A percentile compares a stretch with the other conserved stretches of the same genome.
These are phyloP conservation scores for Lentinula lateritia DNA, from an alignment of 768 basidiomycete species.

Conservation along the genomic window DNA sequence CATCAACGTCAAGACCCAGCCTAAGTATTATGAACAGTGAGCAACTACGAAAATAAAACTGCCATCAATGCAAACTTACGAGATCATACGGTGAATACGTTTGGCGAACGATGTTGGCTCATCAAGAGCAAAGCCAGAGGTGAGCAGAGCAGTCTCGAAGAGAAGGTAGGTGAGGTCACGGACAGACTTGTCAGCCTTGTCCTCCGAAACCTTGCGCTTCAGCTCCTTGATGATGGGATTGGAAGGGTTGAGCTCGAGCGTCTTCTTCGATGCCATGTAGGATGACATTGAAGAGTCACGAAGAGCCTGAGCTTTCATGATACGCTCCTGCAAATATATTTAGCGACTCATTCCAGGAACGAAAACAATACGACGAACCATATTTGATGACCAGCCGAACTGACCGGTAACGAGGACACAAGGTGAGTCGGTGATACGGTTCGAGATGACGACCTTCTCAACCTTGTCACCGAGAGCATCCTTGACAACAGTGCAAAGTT, in stretches of 20 bases:
- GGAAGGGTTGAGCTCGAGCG: slow-evolving; percentile 88
- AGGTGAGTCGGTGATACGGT: slow-evolving; percentile 95
- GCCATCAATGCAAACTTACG: slow-evolving; percentile 33
- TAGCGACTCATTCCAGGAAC: background rate
- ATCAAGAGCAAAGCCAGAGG: slow-evolving; percentile 93
- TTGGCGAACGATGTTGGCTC: slow-evolving; percentile 92
- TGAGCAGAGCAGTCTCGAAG: slow-evolving; percentile 95
- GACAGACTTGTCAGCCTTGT: slow-evolving; percentile 98
- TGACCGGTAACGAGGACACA: slow-evolving; percentile 98
- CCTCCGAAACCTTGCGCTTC: slow-evolving; percentile 90
- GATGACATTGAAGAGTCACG: slow-evolving; percentile 97
- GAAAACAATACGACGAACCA: slow-evolving; percentile 44
- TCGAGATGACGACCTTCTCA: slow-evolving; percentile 97
- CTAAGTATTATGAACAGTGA: slow-evolving; percentile 19
- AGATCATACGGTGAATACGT: slow-evolving; percentile 97
- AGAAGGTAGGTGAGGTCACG: slow-evolving; percentile 93
- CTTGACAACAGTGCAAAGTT: slow-evolving; percentile 93
- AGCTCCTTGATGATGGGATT: slow-evolving; percentile 96
- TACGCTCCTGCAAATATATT: slow-evolving; percentile 60
- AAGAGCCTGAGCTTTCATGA: slow-evolving; percentile 98
- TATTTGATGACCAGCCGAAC: slow-evolving; percentile 99
- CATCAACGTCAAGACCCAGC: slow-evolving; percentile 85
- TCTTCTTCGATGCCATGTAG: slow-evolving; percentile 99
- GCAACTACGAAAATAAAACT: slow-evolving; percentile 7
- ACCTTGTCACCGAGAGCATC: slow-evolving; percentile 99